Evolutionary conservation across 768 basidiomycete genomes (phyloP).

Genomic region (Kwoniella botswanensis): DNA sequence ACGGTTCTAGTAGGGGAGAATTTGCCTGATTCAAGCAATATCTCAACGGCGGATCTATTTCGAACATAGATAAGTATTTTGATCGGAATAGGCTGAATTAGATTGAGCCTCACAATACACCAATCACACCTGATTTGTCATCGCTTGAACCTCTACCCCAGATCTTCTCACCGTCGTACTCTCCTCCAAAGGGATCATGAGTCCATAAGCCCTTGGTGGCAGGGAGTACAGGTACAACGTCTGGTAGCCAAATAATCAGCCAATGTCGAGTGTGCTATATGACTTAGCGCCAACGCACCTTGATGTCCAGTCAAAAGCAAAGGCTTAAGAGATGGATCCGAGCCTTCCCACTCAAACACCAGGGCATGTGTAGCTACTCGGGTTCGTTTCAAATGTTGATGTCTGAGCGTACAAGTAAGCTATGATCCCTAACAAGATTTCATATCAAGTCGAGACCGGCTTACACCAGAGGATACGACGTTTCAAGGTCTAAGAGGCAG

Average conservation of each 20-base stretch:
- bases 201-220: slow-evolving; percentile 44
- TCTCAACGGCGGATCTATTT: slow-evolving; percentile 49
- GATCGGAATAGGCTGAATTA: not conserved
- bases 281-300: slow-evolving; percentile 29
- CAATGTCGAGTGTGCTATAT: not conserved
- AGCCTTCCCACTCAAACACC: slow-evolving; percentile 73
- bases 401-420: slow-evolving; percentile 59
- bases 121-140: slow-evolving; percentile 54
- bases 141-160: slow-evolving; percentile 56
- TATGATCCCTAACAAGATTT: not conserved
- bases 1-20: slow-evolving; percentile 47
- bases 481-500: slow-evolving; percentile 59
- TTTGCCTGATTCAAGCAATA: slow-evolving; percentile 40
- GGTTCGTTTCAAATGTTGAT: slow-evolving; percentile 66
- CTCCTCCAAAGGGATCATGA: slow-evolving; percentile 48
- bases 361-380: slow-evolving; percentile 78
- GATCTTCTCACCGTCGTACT: slow-evolving; percentile 47
- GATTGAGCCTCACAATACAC: slow-evolving; percentile 42
- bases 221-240: slow-evolving; percentile 53
- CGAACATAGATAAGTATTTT: not conserved
- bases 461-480: slow-evolving; percentile 67
- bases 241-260: slow-evolving; percentile 15
- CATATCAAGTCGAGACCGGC: no score
- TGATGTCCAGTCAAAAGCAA: slow-evolving; percentile 62
- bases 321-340: slow-evolving; percentile 69